Evolutionary conservation across 2,329 filamentous ascomycete genomes (phyloP).

Genomic region (Dactylonectria macrodidyma): DNA sequence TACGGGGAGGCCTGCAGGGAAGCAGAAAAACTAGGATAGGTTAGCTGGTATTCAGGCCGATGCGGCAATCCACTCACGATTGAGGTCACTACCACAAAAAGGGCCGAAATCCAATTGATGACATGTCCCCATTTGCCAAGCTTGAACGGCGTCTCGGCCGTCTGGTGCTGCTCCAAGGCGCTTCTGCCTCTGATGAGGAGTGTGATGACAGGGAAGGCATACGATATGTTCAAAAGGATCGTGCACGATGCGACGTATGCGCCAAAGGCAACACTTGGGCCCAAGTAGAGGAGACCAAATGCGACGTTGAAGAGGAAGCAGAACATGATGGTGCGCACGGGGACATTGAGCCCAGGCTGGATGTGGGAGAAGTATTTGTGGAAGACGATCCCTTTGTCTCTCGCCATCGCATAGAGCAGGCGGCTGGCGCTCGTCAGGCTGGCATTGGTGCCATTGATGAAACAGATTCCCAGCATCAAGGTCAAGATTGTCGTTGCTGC

Average conservation of each 20-base stretch:
- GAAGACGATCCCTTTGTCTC: constrained; percentile 57
- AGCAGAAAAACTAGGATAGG: constrained; percentile 28
- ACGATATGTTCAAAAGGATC: constrained; percentile 61
- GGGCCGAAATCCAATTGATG: constrained; percentile 49
- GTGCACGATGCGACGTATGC: constrained; percentile 60
- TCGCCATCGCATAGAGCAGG: constrained; percentile 61
- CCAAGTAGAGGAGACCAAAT: constrained; percentile 60
- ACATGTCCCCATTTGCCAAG: constrained; percentile 43
- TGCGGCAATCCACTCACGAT: constrained; percentile 39
- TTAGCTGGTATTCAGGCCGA: no score
- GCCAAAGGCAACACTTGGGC: constrained; percentile 60
- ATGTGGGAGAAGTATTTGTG: constrained; percentile 51
- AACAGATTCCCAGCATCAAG: constrained; percentile 59
- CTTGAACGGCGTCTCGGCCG: constrained; percentile 41
- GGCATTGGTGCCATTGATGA: constrained; percentile 62
- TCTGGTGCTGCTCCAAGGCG: constrained; percentile 44
- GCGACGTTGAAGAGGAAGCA: constrained; percentile 57
- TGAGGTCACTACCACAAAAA: constrained; percentile 55
- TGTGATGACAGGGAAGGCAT: constrained; percentile 57
- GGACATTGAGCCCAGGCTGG: constrained; percentile 55
- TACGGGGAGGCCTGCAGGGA: constrained; percentile 25
- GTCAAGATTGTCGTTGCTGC: constrained; percentile 58
- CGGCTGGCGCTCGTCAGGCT: constrained; percentile 60
- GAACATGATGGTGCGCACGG: constrained; percentile 56
- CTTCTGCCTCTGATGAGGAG: constrained; percentile 53